Evolutionary conservation across 2,329 filamentous ascomycete genomes (phyloP).

Genomic region (Scopulariopsis brevicaulis): DNA sequence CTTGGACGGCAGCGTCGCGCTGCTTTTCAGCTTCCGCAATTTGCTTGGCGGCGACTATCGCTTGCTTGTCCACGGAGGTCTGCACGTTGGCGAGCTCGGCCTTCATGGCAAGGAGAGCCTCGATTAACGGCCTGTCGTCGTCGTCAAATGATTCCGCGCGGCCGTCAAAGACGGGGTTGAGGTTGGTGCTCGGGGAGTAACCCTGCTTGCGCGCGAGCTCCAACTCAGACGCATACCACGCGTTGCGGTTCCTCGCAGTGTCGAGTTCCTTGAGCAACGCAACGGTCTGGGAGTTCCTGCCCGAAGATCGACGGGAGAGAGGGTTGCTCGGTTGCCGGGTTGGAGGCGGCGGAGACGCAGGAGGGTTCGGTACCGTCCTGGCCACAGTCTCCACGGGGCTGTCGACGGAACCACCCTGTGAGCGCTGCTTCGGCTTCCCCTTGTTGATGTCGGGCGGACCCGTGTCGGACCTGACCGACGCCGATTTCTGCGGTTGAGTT

Average conservation of each 20-base stretch:
- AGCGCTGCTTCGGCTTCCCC: constrained; percentile 24
- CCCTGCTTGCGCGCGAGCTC: constrained; percentile 85
- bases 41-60: constrained; percentile 70
- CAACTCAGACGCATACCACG: constrained; percentile 94
- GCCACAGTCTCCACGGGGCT: constrained; percentile 48
- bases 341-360: constrained; percentile 48
- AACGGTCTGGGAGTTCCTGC: constrained; percentile 55
- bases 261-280: constrained; percentile 81
- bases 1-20: constrained; percentile 84
- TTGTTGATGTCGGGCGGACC: constrained; percentile 23
- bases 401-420: constrained; percentile 53
- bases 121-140: constrained; percentile 82
- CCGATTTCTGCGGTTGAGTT: constrained; percentile 32
- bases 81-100: constrained; percentile 85
- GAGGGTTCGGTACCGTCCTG: constrained; percentile 26
- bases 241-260: constrained; percentile 71
- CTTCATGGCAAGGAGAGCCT: constrained; percentile 86
- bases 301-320: constrained; percentile 46
- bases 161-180: constrained; percentile 65
- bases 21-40: constrained; percentile 94
- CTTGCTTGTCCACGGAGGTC: constrained; percentile 78
- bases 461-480: constrained; percentile 21
- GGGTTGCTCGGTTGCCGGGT: constrained; percentile 45
- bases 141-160: constrained; percentile 77
- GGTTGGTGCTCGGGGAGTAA: constrained; percentile 62